Base-by-base conservation (phyloP, 2,329 filamentous ascomycete genomes). In the Epichloe hybrida region DNA sequence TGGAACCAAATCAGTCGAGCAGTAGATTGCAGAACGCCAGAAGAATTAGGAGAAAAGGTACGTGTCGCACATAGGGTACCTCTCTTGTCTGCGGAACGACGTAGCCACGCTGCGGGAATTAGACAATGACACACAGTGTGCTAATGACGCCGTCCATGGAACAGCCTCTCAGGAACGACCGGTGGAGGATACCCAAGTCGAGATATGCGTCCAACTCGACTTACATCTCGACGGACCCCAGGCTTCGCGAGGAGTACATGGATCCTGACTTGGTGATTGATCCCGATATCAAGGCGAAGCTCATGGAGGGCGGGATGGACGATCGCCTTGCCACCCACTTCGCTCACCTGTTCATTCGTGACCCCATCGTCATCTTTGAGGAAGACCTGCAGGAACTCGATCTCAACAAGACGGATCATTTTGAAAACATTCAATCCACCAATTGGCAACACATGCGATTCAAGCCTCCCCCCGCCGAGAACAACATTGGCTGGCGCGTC, bases 371-470 rank as follows among this genome's bases (percentile, higher is more conserved):
- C 47, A 83, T 98, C 56, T 98, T 98, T 64, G 79, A 81, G 48
- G 93, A 98, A 67, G 93, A 97, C 60, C 76, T 98, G 7, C 69
- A 93, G 62, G 77, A 86, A 59, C 79, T 97, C 9, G 88, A 97
- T 62, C 74, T 96, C 49, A 80, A 75, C 60, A 93, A 94, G 67
- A 87, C 88, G 13, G 90, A 98, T 65, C 93, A 98, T 64, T 98
- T 98, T 60, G 93, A 98, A 65, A 93, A 91, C 63, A 75, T 98
- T 39, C 93, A 98, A 69, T 94, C 87, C 42, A 98, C 93, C 13
- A 98, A 98, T 66, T 98, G 93, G 93, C 93, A 98, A 66, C 93
- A 97, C 72, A 96, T 98, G 85, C 87, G 93, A 35, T 98, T 98
- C 79, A 98, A 98, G 72, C 87, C 87, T 7, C 93, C 93, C 93